phyloP scores from a whole-genome alignment of 495 filamentous ascomycete species.

The Aspergillus steynii region DNA sequence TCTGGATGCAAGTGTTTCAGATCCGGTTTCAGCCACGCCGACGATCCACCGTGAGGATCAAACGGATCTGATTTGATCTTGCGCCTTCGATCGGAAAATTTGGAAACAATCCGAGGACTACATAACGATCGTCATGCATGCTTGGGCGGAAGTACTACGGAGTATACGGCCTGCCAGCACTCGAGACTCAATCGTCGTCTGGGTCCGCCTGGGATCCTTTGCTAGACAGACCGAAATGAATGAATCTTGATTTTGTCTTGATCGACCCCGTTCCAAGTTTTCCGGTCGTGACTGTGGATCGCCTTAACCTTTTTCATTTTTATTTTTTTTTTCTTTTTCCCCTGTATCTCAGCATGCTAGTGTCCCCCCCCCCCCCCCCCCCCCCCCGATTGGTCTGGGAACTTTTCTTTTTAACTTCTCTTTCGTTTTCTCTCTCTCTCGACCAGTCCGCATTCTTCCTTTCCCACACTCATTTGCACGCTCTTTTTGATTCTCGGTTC shows the following conservation, averaged over 20 bases:
- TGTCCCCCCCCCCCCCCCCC: no score
- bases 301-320: conserved; percentile 9
- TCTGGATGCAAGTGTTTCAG: conserved; percentile 5
- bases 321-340: conserved; percentile 10
- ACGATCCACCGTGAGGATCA: conserved; percentile 2
- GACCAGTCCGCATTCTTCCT: conserved; percentile 7
- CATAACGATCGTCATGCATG: conserved; percentile 14
- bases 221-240: not conserved
- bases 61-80: not conserved
- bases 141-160: not conserved
- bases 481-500: not conserved
- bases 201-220: not conserved
- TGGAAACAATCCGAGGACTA: conserved; percentile 2
- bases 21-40: conserved; percentile 12
- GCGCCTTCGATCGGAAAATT: not conserved
- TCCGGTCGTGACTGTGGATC: not conserved
- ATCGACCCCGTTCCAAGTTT: conserved; percentile 3
- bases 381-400: not conserved
- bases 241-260: not conserved
- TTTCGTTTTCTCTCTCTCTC: conserved; percentile 2
- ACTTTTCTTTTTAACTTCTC: conserved; percentile 2
- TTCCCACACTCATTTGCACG: conserved; percentile 1
- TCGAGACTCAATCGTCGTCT: not conserved
- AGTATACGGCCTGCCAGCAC: not conserved
- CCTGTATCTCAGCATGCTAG: conserved; percentile 1